These are phyloP conservation scores for Cercospora nicotianae DNA, from an alignment of 2,329 filamentous ascomycete species.

Conservation along the genomic window DNA sequence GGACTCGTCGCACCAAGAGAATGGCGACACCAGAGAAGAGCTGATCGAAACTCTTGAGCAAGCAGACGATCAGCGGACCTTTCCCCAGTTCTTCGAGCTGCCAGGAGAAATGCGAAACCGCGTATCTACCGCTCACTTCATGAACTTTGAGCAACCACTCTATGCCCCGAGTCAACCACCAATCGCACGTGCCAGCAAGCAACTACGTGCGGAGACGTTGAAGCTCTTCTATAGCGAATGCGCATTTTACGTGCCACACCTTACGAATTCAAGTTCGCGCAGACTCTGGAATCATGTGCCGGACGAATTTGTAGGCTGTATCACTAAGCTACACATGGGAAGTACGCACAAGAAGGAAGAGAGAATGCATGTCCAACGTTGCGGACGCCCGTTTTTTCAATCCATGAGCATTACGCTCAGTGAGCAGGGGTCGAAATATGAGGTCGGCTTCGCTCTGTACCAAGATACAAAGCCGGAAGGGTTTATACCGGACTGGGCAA, in stretches of 20 bases:
- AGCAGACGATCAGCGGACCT: not conserved
- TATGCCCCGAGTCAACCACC: conserved; percentile 22
- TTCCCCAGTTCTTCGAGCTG: conserved; percentile 6
- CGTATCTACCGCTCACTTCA: conserved; percentile 21
- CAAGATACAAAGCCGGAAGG: not conserved
- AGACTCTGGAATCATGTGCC: not conserved
- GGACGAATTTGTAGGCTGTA: not conserved
- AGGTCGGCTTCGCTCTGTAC: not conserved
- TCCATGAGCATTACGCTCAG: not conserved
- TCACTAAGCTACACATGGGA: not conserved
- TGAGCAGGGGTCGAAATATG: not conserved
- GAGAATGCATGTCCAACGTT: too few species aligned
- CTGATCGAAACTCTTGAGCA: not conserved
- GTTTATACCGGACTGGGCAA: not conserved
- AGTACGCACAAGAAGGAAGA: not conserved
- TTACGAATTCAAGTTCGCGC: too few species aligned
- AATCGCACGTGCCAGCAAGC: conserved; percentile 8
- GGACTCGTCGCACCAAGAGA: not conserved
- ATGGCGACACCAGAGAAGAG: not conserved
- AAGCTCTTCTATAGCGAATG: conserved; percentile 18
- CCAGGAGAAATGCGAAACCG: conserved; percentile 16
- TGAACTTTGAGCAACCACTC: conserved; percentile 9
- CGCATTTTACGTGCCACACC: not conserved
- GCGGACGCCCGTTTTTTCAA: too few species aligned
- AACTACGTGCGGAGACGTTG: conserved; percentile 18